A percentile compares a stretch with the other conserved stretches of the same genome.
Conservation (phyloP, 495 filamentous ascomycete genomes). For the Choiromyces venosus region DNA sequence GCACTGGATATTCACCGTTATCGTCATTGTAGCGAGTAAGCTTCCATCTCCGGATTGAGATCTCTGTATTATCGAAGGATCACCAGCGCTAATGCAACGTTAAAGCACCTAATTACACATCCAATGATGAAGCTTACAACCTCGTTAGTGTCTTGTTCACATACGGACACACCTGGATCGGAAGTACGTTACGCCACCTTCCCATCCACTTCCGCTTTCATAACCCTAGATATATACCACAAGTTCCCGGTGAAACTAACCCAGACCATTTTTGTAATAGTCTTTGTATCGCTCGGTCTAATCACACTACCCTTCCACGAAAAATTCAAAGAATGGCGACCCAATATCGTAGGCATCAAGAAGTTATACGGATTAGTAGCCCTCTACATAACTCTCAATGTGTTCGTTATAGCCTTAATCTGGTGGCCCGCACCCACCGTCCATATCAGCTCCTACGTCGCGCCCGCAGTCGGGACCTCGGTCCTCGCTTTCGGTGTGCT, state of each 20-base stretch:
- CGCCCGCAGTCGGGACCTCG: conserved; percentile 32
- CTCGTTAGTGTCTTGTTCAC: conserved; percentile 33
- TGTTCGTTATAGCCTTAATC: conserved; percentile 34
- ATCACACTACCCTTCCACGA: conserved; percentile 21
- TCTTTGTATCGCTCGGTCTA: conserved; percentile 33
- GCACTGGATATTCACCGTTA: conserved; percentile 37
- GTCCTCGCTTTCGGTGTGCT: conserved; percentile 31
- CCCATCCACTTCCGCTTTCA: neutral
- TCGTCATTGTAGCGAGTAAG: conserved; percentile 30
- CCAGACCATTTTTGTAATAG: neutral
- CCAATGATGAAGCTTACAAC: conserved; percentile 37
- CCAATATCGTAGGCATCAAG: conserved; percentile 13
- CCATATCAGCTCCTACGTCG: conserved; percentile 21
- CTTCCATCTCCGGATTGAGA: neutral
- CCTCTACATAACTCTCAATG: conserved; percentile 34
- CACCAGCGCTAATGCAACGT: conserved; percentile 2
- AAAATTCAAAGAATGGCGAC: conserved; percentile 19
- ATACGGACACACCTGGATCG: conserved; percentile 38
- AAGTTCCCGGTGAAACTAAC: conserved; percentile 12
- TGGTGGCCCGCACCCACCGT: conserved; percentile 28
- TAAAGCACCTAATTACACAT: conserved; percentile 24
- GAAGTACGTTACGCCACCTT: conserved; percentile 18
- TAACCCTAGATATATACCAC: neutral
- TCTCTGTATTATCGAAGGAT: neutral
- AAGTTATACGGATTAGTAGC: conserved; percentile 19